Evolutionary conservation across 768 basidiomycete species (phyloP).

Genomic region (Macrolepiota dolichaula): DNA sequence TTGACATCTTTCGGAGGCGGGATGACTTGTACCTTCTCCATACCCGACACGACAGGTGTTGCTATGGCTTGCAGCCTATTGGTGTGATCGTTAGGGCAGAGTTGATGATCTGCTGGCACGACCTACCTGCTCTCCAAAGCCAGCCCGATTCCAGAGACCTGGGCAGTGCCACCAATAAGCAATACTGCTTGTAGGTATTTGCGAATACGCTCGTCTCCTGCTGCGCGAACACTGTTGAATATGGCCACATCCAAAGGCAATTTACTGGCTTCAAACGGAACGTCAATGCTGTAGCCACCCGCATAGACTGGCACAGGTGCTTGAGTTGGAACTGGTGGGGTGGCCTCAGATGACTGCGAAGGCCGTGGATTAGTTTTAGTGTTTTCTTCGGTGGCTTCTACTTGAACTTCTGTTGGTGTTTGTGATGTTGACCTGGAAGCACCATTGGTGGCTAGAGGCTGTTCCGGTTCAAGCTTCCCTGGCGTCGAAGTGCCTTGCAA

Average conservation of each 20-base stretch:
- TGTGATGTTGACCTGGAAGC: slow-evolving; percentile 10
- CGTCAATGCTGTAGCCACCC: slow-evolving; percentile 62
- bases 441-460: not conserved
- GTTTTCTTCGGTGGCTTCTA: not conserved
- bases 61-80: slow-evolving; percentile 77
- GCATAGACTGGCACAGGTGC: slow-evolving; percentile 28
- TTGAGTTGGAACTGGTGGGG: slow-evolving; percentile 18
- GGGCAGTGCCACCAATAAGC: slow-evolving; percentile 81
- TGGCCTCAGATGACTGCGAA: slow-evolving; percentile 13
- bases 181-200: slow-evolving; percentile 87
- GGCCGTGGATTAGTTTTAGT: slow-evolving; percentile 14
- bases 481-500: slow-evolving; percentile 12
- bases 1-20: slow-evolving; percentile 95
- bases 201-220: slow-evolving; percentile 85
- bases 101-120: not conserved
- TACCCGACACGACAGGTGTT: slow-evolving; percentile 74
- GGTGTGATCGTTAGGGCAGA: slow-evolving; percentile 7
- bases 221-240: slow-evolving; percentile 86
- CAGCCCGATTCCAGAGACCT: slow-evolving; percentile 79
- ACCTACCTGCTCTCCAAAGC: slow-evolving; percentile 83
- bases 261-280: slow-evolving; percentile 83
- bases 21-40: slow-evolving; percentile 88
- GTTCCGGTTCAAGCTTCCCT: slow-evolving; percentile 6
- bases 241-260: slow-evolving; percentile 91
- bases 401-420: slow-evolving; percentile 5